Evolutionary conservation across 2,329 filamentous ascomycete genomes (phyloP).

Genomic region (Raffaelea ambrosiae): DNA sequence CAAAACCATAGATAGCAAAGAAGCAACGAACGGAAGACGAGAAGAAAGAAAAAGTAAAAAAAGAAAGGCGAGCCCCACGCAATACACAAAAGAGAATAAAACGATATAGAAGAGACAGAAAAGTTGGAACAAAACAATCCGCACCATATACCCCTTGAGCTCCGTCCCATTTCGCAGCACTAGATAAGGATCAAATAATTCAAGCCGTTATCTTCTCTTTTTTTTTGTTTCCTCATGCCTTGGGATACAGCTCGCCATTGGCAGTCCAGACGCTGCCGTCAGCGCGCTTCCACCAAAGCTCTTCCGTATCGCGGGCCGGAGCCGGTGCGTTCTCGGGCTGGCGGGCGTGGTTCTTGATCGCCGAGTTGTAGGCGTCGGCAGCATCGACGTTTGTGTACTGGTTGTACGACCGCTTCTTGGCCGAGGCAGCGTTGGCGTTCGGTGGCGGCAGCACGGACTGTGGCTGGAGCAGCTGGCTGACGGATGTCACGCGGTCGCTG

Average conservation of each 20-base stretch:
- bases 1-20: not conserved
- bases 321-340: constrained; percentile 1
- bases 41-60: no score
- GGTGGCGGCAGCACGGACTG: constrained; percentile 5
- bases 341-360: constrained; percentile 14
- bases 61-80: no score
- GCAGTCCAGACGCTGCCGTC: constrained; percentile 13
- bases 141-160: not conserved
- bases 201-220: no score
- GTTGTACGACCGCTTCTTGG: constrained; percentile 13
- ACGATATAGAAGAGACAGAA: not conserved
- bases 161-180: not conserved
- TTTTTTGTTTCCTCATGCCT: constrained; percentile 1
- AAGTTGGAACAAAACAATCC: not conserved
- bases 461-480: constrained; percentile 12
- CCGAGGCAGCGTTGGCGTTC: not conserved
- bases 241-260: constrained; percentile 6
- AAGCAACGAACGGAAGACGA: not conserved
- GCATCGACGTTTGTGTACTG: constrained; percentile 12
- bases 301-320: constrained; percentile 2
- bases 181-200: no score
- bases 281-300: constrained; percentile 15
- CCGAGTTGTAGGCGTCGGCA: constrained; percentile 3
- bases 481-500: constrained; percentile 11
- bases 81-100: not conserved